phyloP scores from a whole-genome alignment of 805 yeast species.

The Cyberlindnera amylophila region DNA sequence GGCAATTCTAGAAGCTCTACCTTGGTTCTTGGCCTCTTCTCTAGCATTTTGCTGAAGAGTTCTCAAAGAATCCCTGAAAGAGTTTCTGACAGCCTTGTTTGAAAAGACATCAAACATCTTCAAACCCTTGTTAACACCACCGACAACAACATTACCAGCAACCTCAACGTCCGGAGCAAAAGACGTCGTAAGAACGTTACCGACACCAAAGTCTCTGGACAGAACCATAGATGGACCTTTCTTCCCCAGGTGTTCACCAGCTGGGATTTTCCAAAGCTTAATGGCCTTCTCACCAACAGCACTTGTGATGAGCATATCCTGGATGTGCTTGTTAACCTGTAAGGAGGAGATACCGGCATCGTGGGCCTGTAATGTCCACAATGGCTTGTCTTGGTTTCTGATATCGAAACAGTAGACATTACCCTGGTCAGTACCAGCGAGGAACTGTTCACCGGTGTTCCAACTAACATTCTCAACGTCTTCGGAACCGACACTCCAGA shows the following conservation, averaged over 20 bases:
- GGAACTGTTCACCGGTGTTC: conserved; percentile 57
- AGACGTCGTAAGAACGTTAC: conserved; percentile 77
- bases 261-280: conserved; percentile 81
- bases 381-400: conserved; percentile 58
- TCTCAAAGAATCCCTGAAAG: conserved; percentile 58
- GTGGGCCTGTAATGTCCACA: conserved; percentile 97
- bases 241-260: conserved; percentile 8
- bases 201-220: conserved; percentile 89
- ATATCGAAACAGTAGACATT: conserved; percentile 86
- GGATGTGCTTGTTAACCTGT: conserved; percentile 60
- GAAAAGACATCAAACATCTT: conserved; percentile 92
- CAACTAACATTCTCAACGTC: conserved; percentile 84
- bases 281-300: conserved; percentile 87
- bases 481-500: conserved; percentile 65
- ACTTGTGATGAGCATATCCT: conserved; percentile 76
- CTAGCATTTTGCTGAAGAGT: conserved; percentile 54
- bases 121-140: conserved; percentile 81
- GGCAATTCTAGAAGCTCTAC: conserved; percentile 69
- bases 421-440: conserved; percentile 91
- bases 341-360: conserved; percentile 89
- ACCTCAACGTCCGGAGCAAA: conserved; percentile 88
- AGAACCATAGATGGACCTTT: conserved; percentile 78
- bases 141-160: conserved; percentile 78
- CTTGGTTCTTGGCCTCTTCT: conserved; percentile 48
- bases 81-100: conserved; percentile 70